A percentile compares a stretch with the other conserved stretches of the same genome.
Evolutionary conservation across 768 basidiomycete species (phyloP).

Genomic region (Lactarius sanguifluus): DNA sequence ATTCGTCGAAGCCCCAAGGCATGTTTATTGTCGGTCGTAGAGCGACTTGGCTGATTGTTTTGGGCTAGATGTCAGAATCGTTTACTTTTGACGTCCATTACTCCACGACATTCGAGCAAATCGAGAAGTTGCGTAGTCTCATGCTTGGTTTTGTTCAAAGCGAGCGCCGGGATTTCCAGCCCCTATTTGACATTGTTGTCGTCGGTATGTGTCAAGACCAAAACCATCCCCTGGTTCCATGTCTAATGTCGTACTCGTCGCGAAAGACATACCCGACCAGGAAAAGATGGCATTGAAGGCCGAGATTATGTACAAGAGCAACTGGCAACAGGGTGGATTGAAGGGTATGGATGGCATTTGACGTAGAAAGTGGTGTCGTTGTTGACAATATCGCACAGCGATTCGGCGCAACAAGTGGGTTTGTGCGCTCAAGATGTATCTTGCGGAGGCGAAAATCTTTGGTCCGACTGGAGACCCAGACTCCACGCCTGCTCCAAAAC

Average conservation of each 20-base stretch:
- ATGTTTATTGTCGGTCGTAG: conserved; percentile 27
- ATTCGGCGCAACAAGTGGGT: conserved; percentile 91
- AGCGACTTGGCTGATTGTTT: conserved; percentile 14
- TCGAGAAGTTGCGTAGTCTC: conserved; percentile 69
- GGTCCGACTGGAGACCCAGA: conserved; percentile 61
- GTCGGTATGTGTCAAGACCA: conserved; percentile 44
- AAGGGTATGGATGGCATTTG: conserved; percentile 46
- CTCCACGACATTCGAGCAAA: conserved; percentile 74
- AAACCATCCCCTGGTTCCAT: not conserved
- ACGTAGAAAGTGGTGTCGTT: not conserved
- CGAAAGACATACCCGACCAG: conserved; percentile 75
- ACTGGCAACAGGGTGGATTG: conserved; percentile 75
- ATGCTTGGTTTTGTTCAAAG: conserved; percentile 78
- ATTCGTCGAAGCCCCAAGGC: conserved; percentile 70
- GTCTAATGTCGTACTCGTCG: conserved; percentile 20
- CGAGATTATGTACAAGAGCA: conserved; percentile 88
- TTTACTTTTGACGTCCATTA: conserved; percentile 82
- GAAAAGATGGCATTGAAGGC: conserved; percentile 72
- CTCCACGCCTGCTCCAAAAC: conserved; percentile 50
- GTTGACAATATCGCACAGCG: conserved; percentile 39
- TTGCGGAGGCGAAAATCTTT: conserved; percentile 70
- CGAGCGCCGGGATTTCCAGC: conserved; percentile 74
- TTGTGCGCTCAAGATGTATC: conserved; percentile 74
- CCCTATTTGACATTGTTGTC: conserved; percentile 70
- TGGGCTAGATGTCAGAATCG: conserved; percentile 65